Percentiles rank a stretch among this genome's conserved stretches.
Evolutionary conservation across 352 stramenopile species (phyloP).

Genomic region (Aphanomyces astaci): DNA sequence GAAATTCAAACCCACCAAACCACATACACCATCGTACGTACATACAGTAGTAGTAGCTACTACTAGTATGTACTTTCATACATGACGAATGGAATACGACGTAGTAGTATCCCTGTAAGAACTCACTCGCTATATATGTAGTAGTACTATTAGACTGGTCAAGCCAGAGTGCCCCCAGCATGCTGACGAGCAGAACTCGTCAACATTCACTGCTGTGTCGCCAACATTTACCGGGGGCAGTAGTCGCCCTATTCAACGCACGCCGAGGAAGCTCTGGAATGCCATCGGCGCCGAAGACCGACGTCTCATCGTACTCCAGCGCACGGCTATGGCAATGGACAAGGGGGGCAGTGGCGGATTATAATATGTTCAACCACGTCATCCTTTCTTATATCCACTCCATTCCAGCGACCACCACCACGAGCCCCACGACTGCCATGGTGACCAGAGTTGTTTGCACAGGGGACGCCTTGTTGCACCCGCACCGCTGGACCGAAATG

Average conservation of each 20-base stretch:
- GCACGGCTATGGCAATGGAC: slow-evolving; percentile 24
- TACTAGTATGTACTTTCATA: too few relatives aligned
- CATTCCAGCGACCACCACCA: too few relatives aligned
- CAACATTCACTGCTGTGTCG: not conserved
- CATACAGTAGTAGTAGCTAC: not conserved
- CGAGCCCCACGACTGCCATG: not conserved
- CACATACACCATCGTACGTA: too few relatives aligned
- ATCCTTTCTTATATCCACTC: too few relatives aligned
- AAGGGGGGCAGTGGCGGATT: not conserved
- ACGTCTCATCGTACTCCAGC: slow-evolving; percentile 56
- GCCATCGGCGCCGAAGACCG: slow-evolving; percentile 66
- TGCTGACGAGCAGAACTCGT: not conserved
- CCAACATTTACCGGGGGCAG: not conserved
- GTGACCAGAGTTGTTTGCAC: not conserved
- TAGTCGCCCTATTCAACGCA: slow-evolving; percentile 19
- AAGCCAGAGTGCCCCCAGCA: not conserved
- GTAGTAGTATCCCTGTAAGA: too few relatives aligned
- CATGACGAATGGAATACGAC: too few relatives aligned
- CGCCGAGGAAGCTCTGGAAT: slow-evolving; percentile 65
- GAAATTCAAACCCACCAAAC: not conserved
- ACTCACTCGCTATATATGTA: too few relatives aligned
- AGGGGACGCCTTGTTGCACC: slow-evolving; percentile 32
- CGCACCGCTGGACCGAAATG: slow-evolving; percentile 46
- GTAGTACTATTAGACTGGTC: not conserved
- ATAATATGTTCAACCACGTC: too few relatives aligned